Percentiles rank a stretch among this genome's conserved stretches.
phyloP scores from a whole-genome alignment of 2,329 filamentous ascomycete genomes.

The Fusarium falciforme region DNA sequence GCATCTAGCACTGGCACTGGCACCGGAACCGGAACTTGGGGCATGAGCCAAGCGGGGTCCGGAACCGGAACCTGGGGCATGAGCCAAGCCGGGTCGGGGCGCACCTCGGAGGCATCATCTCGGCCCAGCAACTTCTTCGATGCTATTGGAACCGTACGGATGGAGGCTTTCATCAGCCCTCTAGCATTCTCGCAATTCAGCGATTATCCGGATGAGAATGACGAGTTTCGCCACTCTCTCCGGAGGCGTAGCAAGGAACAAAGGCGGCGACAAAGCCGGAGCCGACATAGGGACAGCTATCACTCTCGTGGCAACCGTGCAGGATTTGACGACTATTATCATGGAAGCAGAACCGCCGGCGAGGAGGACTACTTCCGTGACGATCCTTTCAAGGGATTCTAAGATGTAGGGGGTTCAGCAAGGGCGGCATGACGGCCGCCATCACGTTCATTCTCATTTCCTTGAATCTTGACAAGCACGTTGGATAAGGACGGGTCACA shows the following conservation, averaged over 20 bases:
- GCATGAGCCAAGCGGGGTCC: background rate
- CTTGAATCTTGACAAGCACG: constrained; percentile 22
- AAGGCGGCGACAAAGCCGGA: constrained; percentile 64
- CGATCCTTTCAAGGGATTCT: constrained; percentile 73
- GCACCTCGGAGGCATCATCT: constrained; percentile 68
- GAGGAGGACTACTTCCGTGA: constrained; percentile 70
- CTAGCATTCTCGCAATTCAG: constrained; percentile 62
- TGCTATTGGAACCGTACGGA: constrained; percentile 88
- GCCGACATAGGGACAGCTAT: constrained; percentile 64
- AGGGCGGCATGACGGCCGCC: constrained; percentile 13
- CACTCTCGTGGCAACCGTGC: constrained; percentile 57
- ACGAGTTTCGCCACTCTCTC: constrained; percentile 60
- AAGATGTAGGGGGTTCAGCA: constrained; percentile 25
- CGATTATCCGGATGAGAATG: constrained; percentile 61
- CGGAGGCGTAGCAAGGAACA: constrained; percentile 67
- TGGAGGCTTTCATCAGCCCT: constrained; percentile 93
- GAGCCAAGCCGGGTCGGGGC: constrained; percentile 58
- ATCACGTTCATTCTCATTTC: constrained; percentile 24
- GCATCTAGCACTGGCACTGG: constrained; percentile 53
- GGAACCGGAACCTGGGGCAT: constrained; percentile 54
- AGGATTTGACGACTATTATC: constrained; percentile 60
- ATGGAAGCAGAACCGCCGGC: constrained; percentile 58
- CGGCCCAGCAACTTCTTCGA: constrained; percentile 78
- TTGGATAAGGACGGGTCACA: constrained; percentile 18
- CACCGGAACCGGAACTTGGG: background rate